A percentile compares a stretch with the other conserved stretches of the same genome.
Conservation (phyloP, 305 asterid genomes). For the Euphrasia arctica region DNA sequence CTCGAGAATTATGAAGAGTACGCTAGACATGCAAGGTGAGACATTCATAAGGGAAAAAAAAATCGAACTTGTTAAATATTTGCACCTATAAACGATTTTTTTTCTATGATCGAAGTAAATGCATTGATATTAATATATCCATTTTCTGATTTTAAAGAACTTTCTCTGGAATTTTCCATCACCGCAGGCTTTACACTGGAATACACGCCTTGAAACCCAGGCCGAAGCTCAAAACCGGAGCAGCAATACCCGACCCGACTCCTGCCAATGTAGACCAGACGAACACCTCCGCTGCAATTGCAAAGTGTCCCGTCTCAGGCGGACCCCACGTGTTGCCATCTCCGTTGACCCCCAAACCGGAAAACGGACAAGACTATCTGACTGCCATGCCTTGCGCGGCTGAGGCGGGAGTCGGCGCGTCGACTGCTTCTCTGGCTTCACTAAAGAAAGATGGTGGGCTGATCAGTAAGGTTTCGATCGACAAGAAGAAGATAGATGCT, state of each 20-base stretch:
- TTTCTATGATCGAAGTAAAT: too few species aligned
- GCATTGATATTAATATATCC: neutral
- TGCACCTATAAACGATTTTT: too few species aligned
- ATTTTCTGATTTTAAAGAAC: neutral
- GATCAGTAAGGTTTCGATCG: slow-evolving; percentile 54
- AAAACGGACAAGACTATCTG: slow-evolving; percentile 47
- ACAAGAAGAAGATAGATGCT: slow-evolving; percentile 88
- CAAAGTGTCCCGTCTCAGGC: slow-evolving; percentile 33
- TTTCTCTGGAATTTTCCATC: neutral
- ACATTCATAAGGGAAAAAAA: too few species aligned
- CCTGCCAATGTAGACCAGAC: slow-evolving; percentile 53
- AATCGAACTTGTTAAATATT: too few species aligned
- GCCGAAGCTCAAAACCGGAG: slow-evolving; percentile 66
- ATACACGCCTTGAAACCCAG: slow-evolving; percentile 83
- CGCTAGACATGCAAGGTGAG: slow-evolving; percentile 82
- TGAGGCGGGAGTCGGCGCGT: slow-evolving; percentile 39
- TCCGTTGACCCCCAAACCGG: slow-evolving; percentile 69
- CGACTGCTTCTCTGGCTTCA: slow-evolving; percentile 30
- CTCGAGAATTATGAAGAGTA: slow-evolving; percentile 91
- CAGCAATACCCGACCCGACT: slow-evolving; percentile 60
- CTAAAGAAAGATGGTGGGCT: slow-evolving; percentile 59
- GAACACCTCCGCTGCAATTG: slow-evolving; percentile 34
- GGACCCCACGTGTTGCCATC: slow-evolving; percentile 26
- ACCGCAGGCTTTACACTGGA: slow-evolving; percentile 65
- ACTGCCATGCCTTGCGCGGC: slow-evolving; percentile 26